Base-by-base conservation (phyloP, 139 green algal genomes). In the Chara braunii region DNA sequence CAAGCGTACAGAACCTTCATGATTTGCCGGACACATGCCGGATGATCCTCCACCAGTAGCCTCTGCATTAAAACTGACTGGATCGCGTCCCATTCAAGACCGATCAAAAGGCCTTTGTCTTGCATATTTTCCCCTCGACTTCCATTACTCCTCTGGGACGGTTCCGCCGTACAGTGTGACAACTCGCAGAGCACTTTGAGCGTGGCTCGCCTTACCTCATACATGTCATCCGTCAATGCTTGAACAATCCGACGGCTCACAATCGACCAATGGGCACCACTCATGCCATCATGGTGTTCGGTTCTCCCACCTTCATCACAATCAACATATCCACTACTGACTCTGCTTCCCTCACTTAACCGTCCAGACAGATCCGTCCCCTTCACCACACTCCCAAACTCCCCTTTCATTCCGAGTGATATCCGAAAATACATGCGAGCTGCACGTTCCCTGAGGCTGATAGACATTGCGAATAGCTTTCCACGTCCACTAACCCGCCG, bases 1-100 rank as follows among this genome's bases (percentile, higher is more conserved):
- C 53, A 62, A 6, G 8, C 9, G 36, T 59, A 62, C 23, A 62
- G 34, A 9, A 67, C 57, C 12, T 61, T 37, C 42, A 67, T 35
- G 43, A 61, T 23, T 23, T 43, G 3, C 9, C 57, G 57, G 5
- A 67, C 23, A 6, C 57, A 67, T 33, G 31, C n/a, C 57, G 57
- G 57, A 33, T 67, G 57, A 22, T 4, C 42, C 7, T 67, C 57
- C 26, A 56, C 22, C 18, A 23, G n/a, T 43, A 67, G 43, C 14
- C 5, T 40, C 36, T 30, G 33, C 5, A 62, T 35, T 14, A 62
- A 35, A 7, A 31, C 36, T 7, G 45, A 30, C 7, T 55, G 6
- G 14, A 55, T 6, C 33, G 29, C 14, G 23, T 8, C 53, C 36
- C 34, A n/a, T n/a, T n/a, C n/a, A n/a, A n/a, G n/a, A n/a, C n/a